Evolutionary conservation across 176 grass and related monocot species (phyloP).

Genomic region (Otatea glauca): DNA sequence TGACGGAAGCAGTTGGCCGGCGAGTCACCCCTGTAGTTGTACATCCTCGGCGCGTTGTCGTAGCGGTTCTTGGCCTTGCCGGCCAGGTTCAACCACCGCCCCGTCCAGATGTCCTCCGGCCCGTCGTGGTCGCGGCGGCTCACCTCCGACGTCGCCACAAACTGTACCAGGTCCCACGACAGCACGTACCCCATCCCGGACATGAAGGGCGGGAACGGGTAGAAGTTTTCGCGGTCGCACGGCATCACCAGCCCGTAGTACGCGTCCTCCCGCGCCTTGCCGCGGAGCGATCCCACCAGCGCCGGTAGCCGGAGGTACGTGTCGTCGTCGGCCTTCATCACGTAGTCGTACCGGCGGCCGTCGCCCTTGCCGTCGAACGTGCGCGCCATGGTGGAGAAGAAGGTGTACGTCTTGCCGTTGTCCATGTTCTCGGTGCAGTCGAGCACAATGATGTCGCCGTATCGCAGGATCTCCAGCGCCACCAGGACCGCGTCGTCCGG

Average conservation of each 20-base stretch:
- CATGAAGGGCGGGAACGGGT: conserved; percentile 84
- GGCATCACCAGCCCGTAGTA: conserved; percentile 75
- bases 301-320: conserved; percentile 62
- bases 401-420: conserved; percentile 79
- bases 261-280: conserved; percentile 54
- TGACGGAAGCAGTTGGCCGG: conserved; percentile 72
- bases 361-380: conserved; percentile 12
- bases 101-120: conserved; percentile 78
- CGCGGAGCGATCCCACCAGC: conserved; percentile 47
- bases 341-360: conserved; percentile 54
- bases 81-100: conserved; percentile 74
- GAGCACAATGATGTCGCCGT: conserved; percentile 68
- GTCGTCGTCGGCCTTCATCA: conserved; percentile 92
- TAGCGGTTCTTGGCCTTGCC: conserved; percentile 71
- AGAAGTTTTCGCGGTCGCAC: conserved; percentile 69
- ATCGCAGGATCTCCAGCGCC: conserved; percentile 53
- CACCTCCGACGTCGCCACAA: conserved; percentile 61
- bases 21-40: conserved; percentile 63
- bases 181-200: conserved; percentile 82
- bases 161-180: conserved; percentile 79
- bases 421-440: conserved; percentile 83
- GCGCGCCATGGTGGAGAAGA: conserved; percentile 54
- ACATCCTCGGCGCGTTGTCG: conserved; percentile 65
- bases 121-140: conserved; percentile 48
- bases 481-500: conserved; percentile 59